phyloP scores from a whole-genome alignment of 192 early-diverging fungal genomes.

The Spinellus fusiger region DNA sequence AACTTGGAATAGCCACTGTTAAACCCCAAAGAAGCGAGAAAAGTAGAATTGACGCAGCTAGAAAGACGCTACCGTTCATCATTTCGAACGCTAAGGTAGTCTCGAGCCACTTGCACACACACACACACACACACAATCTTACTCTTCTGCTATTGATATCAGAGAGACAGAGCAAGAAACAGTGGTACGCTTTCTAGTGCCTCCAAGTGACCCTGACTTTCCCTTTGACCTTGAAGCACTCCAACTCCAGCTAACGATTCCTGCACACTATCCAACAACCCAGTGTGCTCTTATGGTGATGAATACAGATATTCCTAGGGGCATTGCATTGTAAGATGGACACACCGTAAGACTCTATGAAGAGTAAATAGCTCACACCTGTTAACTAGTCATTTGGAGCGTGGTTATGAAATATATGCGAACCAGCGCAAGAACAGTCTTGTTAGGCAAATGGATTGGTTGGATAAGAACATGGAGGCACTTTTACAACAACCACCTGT shows the following conservation, averaged over 20 bases:
- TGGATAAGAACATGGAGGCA: slow-evolving; percentile 57
- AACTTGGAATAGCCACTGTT: neutral
- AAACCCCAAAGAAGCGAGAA: neutral
- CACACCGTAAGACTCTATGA: neutral
- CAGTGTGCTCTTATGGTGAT: slow-evolving; percentile 32
- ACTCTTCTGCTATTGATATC: too few relatives aligned
- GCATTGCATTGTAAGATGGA: slow-evolving; percentile 32
- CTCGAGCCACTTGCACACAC: neutral
- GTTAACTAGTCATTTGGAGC: slow-evolving; percentile 50
- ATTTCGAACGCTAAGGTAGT: slow-evolving; percentile 7
- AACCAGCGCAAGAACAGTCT: slow-evolving; percentile 22
- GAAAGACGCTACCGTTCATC: slow-evolving; percentile 15
- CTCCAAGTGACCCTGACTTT: slow-evolving; percentile 70
- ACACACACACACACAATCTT: too few relatives aligned
- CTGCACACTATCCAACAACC: slow-evolving; percentile 44
- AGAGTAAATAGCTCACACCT: neutral
- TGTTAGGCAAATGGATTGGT: slow-evolving; percentile 46
- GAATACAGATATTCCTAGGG: slow-evolving; percentile 49
- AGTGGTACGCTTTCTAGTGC: slow-evolving; percentile 20
- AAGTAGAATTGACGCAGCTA: slow-evolving; percentile 16
- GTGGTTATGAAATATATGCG: slow-evolving; percentile 46
- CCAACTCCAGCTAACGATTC: slow-evolving; percentile 54
- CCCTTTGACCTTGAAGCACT: slow-evolving; percentile 68
- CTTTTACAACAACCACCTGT: slow-evolving; percentile 56
- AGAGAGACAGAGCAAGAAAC: slow-evolving; percentile 8